Base-by-base conservation (phyloP, 192 early-diverging fungal species). In the Backusella liffmaniae region DNA sequence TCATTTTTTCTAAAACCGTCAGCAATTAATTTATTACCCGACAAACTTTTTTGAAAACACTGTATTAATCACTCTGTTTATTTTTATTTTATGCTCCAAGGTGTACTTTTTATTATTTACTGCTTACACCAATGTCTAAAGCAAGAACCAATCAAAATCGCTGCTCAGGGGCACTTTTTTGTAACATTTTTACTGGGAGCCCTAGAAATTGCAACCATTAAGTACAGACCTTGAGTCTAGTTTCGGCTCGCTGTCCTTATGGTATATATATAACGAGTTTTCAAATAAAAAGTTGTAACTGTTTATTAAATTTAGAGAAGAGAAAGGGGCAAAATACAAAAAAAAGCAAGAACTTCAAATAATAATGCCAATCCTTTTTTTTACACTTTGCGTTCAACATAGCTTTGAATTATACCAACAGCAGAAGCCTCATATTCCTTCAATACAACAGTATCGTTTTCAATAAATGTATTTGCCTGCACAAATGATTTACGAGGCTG, bases 341-440 rank as follows among this genome's bases (percentile, higher is more conserved):
- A 56, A 53, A 51, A 44, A 44, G 42, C 42, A 18, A 5, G 15
- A 44, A 4, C 12, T 21, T 10, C n/a, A 62, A 62, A 29, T 3
- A 62, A 62, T 26, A 62, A 62, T 29, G 13, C 3, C 12, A 26
- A 0, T 12, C 6, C 21, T 21, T 53, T 21, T 29, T 29, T 26
- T 73, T 76, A 80, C 21, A 87, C 39, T 8, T 44, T 70, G 34
- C 90, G 80, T 42, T 91, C 90, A 67, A 91, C 66, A 76, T 66
- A 88, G 30, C 86, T 88, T 77, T 88, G 76, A 69, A 91, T 83
- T 70, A 91, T 80, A n/a, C 90, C 90, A 67, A 81, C 83, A 41
- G 86, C 73, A 23, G 88, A 80, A 5, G 81, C 78, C 13, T 82
- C 83, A 73, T 91, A 91, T 73, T 91, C 90, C 66, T 83, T 79